Base-by-base conservation (phyloP, 106 monocot genomes). In the Cymbidium sinense region DNA sequence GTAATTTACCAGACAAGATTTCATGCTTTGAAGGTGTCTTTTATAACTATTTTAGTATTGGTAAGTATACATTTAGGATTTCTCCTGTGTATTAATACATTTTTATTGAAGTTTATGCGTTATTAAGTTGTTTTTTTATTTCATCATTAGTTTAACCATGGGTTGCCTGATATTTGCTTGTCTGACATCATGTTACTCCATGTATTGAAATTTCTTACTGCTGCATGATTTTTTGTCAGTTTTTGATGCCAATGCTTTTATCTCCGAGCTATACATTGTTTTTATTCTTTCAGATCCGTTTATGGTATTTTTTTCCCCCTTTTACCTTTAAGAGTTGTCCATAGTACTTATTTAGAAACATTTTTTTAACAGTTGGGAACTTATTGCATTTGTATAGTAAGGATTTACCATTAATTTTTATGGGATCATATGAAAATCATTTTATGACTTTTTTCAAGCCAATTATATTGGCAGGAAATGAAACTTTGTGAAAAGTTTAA, bases 11-110 rank as follows among this genome's bases (percentile, higher is more conserved):
- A 27, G 91, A 88, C 75, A 86, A 76, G 50, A 27, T 82, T 86
- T 84, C 83, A 27, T 82, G 80, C 82, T 86, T 82, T 76, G 82
- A 82, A 77, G 91, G 88, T 61, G 80, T 86, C 47, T 91, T n/a
- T 86, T 91, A 91, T 75, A 91, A 91, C 79, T 91, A 91, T 79
- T 84, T 88, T 62, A 91, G 91, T 85, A 91, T 91, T 62, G 91
- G 91, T 91, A 84, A 21, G 81, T 34, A 31, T 75, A 25, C 28
- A 37, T 15, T 12, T 30, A 58, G 0, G 74, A 50, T 30, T 31
- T 29, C 23, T 50, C 50, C 51, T n/a, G n/a, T 5, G 1, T n/a
- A 58, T 76, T 58, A 54, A 13, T 55, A 36, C 47, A 18, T n/a
- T 75, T 47, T 36, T 34, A 10, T 44, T 47, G 44, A 74, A 25